Conservation (phyloP, 306 rosid species). For the Trichosanthes truncata region DNA sequence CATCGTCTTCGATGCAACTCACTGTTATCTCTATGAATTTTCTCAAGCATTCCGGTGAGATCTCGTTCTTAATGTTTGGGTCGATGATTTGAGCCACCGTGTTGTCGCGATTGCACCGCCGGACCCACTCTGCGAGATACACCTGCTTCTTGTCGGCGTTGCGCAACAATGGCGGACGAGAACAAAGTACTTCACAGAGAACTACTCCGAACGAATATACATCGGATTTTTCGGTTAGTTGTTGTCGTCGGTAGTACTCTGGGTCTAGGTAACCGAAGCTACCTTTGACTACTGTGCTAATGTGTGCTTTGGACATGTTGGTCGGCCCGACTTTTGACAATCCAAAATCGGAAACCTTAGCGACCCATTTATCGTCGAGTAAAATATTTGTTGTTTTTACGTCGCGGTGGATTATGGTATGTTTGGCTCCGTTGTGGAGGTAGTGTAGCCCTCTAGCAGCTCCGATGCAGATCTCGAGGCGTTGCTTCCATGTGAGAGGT, state of each 20-base stretch:
- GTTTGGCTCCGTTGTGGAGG: slow-evolving; percentile 21
- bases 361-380: slow-evolving; percentile 29
- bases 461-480: slow-evolving; percentile 1
- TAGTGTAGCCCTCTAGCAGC: slow-evolving; percentile 23
- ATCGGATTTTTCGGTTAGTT: slow-evolving; percentile 36
- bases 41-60: background rate
- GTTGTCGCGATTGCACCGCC: slow-evolving; percentile 18
- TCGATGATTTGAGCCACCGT: background rate
- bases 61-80: background rate
- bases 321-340: slow-evolving; percentile 19
- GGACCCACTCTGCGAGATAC: slow-evolving; percentile 26
- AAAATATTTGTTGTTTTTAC: slow-evolving; percentile 31
- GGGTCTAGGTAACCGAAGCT: slow-evolving; percentile 23
- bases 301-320: slow-evolving; percentile 8
- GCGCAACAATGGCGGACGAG: slow-evolving; percentile 20
- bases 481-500: background rate
- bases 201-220: slow-evolving; percentile 57
- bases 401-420: slow-evolving; percentile 38
- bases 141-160: slow-evolving; percentile 14
- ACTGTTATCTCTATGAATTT: background rate
- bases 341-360: slow-evolving; percentile 42
- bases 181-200: slow-evolving; percentile 36
- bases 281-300: slow-evolving; percentile 25
- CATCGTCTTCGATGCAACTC: slow-evolving; percentile 36
- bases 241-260: slow-evolving; percentile 14